These are phyloP conservation scores for Candida sonorensis DNA, from an alignment of 805 yeast genomes.

Conservation along the genomic window DNA sequence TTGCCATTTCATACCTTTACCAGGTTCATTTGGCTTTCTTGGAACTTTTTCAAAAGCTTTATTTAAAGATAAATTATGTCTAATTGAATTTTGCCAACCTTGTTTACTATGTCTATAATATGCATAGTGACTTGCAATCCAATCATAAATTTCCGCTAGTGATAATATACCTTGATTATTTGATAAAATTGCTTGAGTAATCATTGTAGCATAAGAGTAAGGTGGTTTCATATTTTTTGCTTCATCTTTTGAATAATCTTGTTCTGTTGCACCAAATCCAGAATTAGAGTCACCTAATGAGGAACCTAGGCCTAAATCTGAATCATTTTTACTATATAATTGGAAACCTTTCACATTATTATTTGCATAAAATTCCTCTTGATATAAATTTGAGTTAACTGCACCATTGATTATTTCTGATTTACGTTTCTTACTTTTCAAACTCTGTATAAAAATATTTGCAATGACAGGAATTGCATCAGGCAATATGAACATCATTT, in stretches of 20 bases:
- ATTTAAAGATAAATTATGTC: slow-evolving; percentile 89
- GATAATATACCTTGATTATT: slow-evolving; percentile 84
- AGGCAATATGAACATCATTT: slow-evolving; percentile 97
- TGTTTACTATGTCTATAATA: slow-evolving; percentile 87
- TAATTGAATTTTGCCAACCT: slow-evolving; percentile 98
- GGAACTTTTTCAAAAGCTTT: slow-evolving; percentile 98
- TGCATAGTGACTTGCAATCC: slow-evolving; percentile 84
- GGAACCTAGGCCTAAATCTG: too few species aligned
- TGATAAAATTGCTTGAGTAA: slow-evolving; percentile 91
- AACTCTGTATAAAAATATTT: slow-evolving; percentile 34
- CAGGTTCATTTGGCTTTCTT: slow-evolving; percentile 91
- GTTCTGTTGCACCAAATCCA: slow-evolving; percentile 16
- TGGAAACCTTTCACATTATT: slow-evolving; percentile 41
- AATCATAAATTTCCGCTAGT: slow-evolving; percentile 83
- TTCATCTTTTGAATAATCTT: slow-evolving; percentile 81
- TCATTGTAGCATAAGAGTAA: slow-evolving; percentile 95
- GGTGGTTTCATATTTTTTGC: slow-evolving; percentile 95
- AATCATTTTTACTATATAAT: slow-evolving; percentile 39
- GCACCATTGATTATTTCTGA: slow-evolving; percentile 11
- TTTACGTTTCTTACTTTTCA: slow-evolving; percentile 23
- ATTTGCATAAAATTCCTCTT: slow-evolving; percentile 12
- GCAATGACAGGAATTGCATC: slow-evolving; percentile 73
- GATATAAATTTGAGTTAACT: too few species aligned
- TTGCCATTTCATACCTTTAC: slow-evolving; percentile 99
- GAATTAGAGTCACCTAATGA: too few species aligned